phyloP scores from a whole-genome alignment of 495 filamentous ascomycete genomes.

The Daldinia caldariorum region DNA sequence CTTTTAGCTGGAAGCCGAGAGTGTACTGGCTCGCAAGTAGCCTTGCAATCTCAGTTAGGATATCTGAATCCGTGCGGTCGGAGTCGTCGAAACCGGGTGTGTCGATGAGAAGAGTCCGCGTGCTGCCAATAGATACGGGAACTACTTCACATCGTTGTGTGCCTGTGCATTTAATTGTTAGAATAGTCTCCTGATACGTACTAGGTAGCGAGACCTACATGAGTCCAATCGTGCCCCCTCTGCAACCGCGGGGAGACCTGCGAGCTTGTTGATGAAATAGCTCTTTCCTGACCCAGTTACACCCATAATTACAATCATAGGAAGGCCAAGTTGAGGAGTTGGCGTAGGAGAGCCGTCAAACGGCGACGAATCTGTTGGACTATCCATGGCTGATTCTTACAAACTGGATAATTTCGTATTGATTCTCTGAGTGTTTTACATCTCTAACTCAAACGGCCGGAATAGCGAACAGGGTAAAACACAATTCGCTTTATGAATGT shows the following conservation, averaged over 20 bases:
- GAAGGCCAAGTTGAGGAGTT: background rate
- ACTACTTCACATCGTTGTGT: conserved; percentile 7
- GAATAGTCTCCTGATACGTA: background rate
- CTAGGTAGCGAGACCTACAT: background rate
- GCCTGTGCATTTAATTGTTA: background rate
- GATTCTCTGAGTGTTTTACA: background rate
- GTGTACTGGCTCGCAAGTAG: conserved; percentile 47
- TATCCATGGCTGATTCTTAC: background rate
- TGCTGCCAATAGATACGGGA: background rate
- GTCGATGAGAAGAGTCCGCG: conserved; percentile 54
- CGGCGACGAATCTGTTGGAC: background rate
- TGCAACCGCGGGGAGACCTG: background rate
- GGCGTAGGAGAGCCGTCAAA: background rate
- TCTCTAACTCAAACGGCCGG: background rate
- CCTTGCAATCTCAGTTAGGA: conserved; percentile 51
- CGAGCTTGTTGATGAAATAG: conserved; percentile 10
- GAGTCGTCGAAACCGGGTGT: conserved; percentile 65
- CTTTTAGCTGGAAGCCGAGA: conserved; percentile 40
- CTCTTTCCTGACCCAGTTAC: conserved; percentile 25
- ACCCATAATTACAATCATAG: conserved; percentile 17
- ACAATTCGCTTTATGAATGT: background rate
- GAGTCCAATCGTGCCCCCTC: conserved; percentile 4
- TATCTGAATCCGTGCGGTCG: conserved; percentile 51
- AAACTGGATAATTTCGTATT: background rate
- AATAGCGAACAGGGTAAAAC: background rate